Evolutionary conservation across 352 stramenopile species (phyloP).

Genomic region (Phytophthora colocasiae): DNA sequence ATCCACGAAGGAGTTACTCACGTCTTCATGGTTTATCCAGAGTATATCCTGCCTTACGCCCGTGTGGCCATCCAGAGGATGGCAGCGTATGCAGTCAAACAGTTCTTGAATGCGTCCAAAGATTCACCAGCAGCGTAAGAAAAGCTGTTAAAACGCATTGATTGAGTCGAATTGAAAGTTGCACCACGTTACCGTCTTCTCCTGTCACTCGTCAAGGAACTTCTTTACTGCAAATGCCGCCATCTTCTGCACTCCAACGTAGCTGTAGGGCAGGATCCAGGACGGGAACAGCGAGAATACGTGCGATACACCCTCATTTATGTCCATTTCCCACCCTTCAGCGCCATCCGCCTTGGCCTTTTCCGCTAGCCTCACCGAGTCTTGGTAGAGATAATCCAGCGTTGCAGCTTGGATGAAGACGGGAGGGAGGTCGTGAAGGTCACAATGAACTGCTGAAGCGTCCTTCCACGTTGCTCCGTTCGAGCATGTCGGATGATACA

Average conservation of each 20-base stretch:
- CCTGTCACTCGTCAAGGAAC: conserved; percentile 7
- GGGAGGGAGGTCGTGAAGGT: conserved; percentile 40
- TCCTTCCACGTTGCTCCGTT: conserved; percentile 33
- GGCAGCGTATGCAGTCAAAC: conserved; percentile 26
- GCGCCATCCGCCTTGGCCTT: conserved; percentile 42
- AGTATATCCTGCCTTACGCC: conserved; percentile 26
- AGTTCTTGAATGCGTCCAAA: not conserved
- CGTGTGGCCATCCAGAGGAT: conserved; percentile 20
- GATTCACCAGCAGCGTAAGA: too few relatives aligned
- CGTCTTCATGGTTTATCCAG: conserved; percentile 32
- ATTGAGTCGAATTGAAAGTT: too few relatives aligned
- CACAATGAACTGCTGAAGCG: conserved; percentile 50
- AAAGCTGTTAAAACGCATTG: too few relatives aligned
- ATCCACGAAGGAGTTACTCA: conserved; percentile 28
- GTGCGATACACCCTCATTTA: conserved; percentile 46
- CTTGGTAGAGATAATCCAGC: conserved; percentile 42
- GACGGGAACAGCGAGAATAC: conserved; percentile 44
- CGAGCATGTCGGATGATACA: conserved; percentile 27
- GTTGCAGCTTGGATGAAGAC: conserved; percentile 46
- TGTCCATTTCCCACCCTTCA: conserved; percentile 44
- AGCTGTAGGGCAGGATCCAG: conserved; percentile 42
- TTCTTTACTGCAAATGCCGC: conserved; percentile 39
- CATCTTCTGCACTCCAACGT: conserved; percentile 39
- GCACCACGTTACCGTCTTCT: too few relatives aligned
- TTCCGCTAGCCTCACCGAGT: conserved; percentile 29